phyloP scores from a whole-genome alignment of 2,329 filamentous ascomycete genomes.

The Sordariomycetes sp. region DNA sequence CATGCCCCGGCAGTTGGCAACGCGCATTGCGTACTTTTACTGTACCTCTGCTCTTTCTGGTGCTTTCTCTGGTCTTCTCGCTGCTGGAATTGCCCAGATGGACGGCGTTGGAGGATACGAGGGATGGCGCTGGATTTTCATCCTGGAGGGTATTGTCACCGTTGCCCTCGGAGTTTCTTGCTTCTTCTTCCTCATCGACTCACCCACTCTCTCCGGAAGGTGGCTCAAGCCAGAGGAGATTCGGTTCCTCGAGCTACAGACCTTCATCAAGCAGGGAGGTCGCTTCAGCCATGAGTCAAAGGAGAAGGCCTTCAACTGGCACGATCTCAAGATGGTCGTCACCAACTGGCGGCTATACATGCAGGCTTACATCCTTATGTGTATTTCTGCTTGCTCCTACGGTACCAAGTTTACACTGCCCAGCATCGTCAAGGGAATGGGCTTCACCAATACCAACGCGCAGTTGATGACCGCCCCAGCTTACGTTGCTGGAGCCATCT shows the following conservation, averaged over 20 bases:
- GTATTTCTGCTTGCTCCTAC: conserved; percentile 46
- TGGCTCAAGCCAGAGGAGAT: conserved; percentile 59
- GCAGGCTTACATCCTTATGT: conserved; percentile 53
- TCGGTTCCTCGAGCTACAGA: conserved; percentile 60
- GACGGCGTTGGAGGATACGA: conserved; percentile 49
- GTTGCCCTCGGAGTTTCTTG: conserved; percentile 55
- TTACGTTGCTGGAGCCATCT: conserved; percentile 50
- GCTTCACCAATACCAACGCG: conserved; percentile 16
- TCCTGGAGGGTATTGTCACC: conserved; percentile 62
- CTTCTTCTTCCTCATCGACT: conserved; percentile 71
- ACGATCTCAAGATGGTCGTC: conserved; percentile 63
- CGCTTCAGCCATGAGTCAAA: conserved; percentile 36
- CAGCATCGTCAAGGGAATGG: conserved; percentile 13
- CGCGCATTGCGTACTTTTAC: conserved; percentile 66
- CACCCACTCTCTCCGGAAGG: conserved; percentile 39
- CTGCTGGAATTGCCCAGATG: conserved; percentile 63
- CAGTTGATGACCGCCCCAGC: conserved; percentile 40
- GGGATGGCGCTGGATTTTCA: conserved; percentile 59
- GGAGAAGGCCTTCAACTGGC: conserved; percentile 67
- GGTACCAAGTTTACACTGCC: conserved; percentile 29
- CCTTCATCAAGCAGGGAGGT: conserved; percentile 28
- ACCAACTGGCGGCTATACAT: conserved; percentile 72
- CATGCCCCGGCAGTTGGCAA: conserved; percentile 41
- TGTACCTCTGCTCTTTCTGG: conserved; percentile 72
- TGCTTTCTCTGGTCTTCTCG: conserved; percentile 65